Base-by-base conservation (phyloP, 192 early-diverging fungal genomes). In the Coemansia sp. region DNA sequence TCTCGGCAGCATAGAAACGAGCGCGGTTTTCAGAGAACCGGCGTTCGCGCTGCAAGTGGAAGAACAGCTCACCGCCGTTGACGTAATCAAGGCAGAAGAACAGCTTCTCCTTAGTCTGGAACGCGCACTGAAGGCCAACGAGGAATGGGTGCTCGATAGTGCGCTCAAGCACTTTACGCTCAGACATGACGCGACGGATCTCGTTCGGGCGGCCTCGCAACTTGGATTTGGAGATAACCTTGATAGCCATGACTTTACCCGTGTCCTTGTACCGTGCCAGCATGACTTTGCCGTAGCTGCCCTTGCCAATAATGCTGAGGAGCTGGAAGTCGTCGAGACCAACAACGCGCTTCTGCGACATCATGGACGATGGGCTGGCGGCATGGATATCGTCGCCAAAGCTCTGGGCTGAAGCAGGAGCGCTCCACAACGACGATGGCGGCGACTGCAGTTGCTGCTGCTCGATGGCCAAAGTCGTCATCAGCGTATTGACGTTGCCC, bases 1-100 rank as follows among this genome's bases (percentile, higher is more conserved):
- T 85, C 65, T 86, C 85, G 1, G 85, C 85, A 9, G 78, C 82
- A 34, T 86, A 86, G 62, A 92, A 92, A 46, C 79, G 81, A 1
- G 89, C 86, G 5, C 88, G 73, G 37, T 88, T 87, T 63, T 89
- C 87, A 3, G 75, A 66, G 66, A 92, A 92, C 35, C 82, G 61
- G 11, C 85, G 87, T 69, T 90, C 89, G 41, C 86, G 80, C 72
- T 90, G 91, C 27, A 92, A 62, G 66, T 92, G 91, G 73, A 88
- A 84, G 70, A 90, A 92, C 64, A 92, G 81, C 71, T 92, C 91
- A 24, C 91, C 91, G 24, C 91, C 91, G 41, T 88, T 90, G 68
- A 92, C 89, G 45, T 91, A 92, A 73, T 92, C 91, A 35, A 89
- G 68, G 19, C 91, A 90, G 45, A 92, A 83, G 67, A 90, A 92